These are phyloP conservation scores for Hypholoma fasciculare DNA, from an alignment of 768 basidiomycete species.

Conservation along the genomic window DNA sequence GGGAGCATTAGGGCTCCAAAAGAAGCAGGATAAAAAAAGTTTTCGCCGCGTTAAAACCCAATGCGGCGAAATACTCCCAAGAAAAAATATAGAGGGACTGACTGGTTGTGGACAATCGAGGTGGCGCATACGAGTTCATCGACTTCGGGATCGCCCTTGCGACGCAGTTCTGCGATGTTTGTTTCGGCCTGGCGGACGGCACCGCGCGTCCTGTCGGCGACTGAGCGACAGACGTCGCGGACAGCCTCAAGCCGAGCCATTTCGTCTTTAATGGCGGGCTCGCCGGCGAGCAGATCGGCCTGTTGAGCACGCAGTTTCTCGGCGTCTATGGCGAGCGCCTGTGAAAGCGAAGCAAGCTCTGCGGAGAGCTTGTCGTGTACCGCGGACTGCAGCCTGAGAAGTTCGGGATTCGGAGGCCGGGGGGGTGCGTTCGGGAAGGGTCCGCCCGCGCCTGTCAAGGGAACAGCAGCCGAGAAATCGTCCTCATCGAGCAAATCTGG, in stretches of 20 bases:
- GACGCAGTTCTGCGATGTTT: slow-evolving; percentile 74
- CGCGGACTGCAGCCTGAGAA: slow-evolving; percentile 75
- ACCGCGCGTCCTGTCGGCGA: slow-evolving; percentile 63
- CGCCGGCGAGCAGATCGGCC: slow-evolving; percentile 82
- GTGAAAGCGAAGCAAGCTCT: slow-evolving; percentile 69
- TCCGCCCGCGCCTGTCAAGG: slow-evolving; percentile 11
- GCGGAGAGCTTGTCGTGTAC: slow-evolving; percentile 75
- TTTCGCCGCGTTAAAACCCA: slow-evolving; percentile 1
- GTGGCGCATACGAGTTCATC: slow-evolving; percentile 97
- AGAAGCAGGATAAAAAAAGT: slow-evolving; percentile 8
- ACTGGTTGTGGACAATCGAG: slow-evolving; percentile 98
- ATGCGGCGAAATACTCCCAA: neutral
- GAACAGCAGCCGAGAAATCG: slow-evolving; percentile 19
- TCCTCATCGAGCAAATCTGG: slow-evolving; percentile 73
- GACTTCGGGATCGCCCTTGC: slow-evolving; percentile 88
- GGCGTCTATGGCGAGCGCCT: slow-evolving; percentile 62
- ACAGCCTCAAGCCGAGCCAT: slow-evolving; percentile 95
- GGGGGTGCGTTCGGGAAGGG: slow-evolving; percentile 40
- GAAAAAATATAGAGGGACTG: slow-evolving; percentile 1
- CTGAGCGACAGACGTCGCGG: slow-evolving; percentile 82
- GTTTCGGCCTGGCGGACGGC: slow-evolving; percentile 69
- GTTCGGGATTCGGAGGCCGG: slow-evolving; percentile 88
- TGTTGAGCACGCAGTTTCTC: slow-evolving; percentile 82
- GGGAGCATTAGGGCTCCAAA: slow-evolving; percentile 1
- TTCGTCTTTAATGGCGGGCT: slow-evolving; percentile 94